Base-by-base conservation (phyloP, 73 alveolate genomes). In the Halteria grandinella region DNA sequence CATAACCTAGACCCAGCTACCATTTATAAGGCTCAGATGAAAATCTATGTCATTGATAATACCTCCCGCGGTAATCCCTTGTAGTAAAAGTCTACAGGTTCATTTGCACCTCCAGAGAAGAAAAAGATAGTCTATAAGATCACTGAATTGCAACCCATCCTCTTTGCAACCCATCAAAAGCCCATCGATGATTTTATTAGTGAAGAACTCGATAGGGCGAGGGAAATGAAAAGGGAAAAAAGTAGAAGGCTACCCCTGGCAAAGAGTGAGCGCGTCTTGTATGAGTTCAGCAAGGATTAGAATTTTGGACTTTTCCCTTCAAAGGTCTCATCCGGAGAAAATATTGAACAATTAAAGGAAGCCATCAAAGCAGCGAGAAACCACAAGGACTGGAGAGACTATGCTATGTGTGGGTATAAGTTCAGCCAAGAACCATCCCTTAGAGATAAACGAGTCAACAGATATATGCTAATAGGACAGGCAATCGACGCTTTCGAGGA, bases 351-450 rank as follows among this genome's bases (percentile, higher is more conserved):
- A 57, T 28, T 57, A 34, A 57, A 57, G 18, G 11, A 57, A 29
- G 4, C 55, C 14, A 57, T 57, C 14, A 14, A 6, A 17, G 74
- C 74, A 6, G 74, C 74, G 14, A 57, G 74, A 57, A 39, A 39
- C 32, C 54, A 32, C 31, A 57, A 57, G 36, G 54, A 31, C n/a
- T 57, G 74, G 74, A 57, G 36, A 57, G 74, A 57, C 14, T 57
- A 31, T 29, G 51, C 74, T 5, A 57, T 14, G 36, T 57, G 74
- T 57, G 74, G 74, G 6, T 8, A 17, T 11, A 57, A 57, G 28
- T 11, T 57, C 8, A 31, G 55, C 2, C 28, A 57, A 33, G 55
- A 51, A 4, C 55, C 31, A 25, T 57, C 5, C 29, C 31, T 33
- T 33, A 57, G 36, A 32, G 74, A 57, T 17, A 28, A 57, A 21